A percentile compares a stretch with the other conserved stretches of the same genome.
phyloP scores from a whole-genome alignment of 2,329 filamentous ascomycete genomes.

The Pseudocercospora pini-densiflorae region DNA sequence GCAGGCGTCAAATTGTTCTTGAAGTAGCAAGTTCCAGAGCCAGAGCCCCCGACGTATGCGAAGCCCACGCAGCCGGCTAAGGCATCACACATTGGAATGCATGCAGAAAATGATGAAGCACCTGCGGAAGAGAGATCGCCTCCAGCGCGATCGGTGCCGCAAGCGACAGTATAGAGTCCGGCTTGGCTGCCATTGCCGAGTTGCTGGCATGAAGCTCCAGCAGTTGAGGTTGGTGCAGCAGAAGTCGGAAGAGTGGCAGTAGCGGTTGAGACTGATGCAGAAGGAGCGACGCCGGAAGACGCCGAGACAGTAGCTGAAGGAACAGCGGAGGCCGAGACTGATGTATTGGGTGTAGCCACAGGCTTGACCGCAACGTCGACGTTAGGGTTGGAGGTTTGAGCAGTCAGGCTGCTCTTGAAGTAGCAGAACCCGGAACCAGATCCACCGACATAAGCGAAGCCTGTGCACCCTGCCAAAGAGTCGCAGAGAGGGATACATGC shows the following conservation, averaged over 20 bases:
- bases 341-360: background rate
- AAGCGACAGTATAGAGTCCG: background rate
- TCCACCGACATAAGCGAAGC: constrained; percentile 22
- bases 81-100: background rate
- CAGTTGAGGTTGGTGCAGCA: background rate
- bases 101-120: background rate
- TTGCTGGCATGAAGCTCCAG: background rate
- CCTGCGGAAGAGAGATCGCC: background rate
- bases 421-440: constrained; percentile 20
- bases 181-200: background rate
- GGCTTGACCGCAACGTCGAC: background rate
- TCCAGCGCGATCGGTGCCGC: background rate
- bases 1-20: constrained; percentile 17
- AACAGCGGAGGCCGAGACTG: background rate
- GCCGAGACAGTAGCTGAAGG: background rate
- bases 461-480: constrained; percentile 16
- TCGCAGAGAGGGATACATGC: constrained; percentile 1
- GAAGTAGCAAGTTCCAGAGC: constrained; percentile 26
- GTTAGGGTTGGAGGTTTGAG: constrained; percentile 2
- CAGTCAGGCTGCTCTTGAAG: constrained; percentile 19
- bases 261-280: background rate
- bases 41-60: constrained; percentile 20
- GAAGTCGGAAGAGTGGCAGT: background rate
- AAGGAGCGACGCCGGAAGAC: background rate
- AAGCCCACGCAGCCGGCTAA: constrained; percentile 23